Conservation (phyloP, 2,329 filamentous ascomycete genomes). For the Fusarium sp. region DNA sequence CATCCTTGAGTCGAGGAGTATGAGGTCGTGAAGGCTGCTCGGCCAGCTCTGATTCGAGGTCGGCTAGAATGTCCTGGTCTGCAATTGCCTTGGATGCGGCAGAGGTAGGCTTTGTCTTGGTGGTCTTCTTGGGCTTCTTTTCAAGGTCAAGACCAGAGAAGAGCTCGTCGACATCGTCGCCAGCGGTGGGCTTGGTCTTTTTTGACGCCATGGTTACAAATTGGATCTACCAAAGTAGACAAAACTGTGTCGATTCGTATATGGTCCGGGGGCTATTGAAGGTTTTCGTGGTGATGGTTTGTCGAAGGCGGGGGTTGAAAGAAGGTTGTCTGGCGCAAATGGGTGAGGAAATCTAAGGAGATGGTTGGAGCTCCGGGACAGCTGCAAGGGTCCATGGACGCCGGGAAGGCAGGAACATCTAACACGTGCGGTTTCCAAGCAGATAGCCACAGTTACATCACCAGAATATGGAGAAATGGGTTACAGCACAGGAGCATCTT, state of each 20-base stretch:
- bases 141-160: conserved; percentile 72
- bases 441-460: conserved; percentile 12
- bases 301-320: conserved; percentile 31
- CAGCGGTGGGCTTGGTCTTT: conserved; percentile 65
- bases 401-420: conserved; percentile 22
- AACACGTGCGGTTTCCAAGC: conserved; percentile 21
- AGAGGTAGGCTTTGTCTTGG: conserved; percentile 62
- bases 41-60: conserved; percentile 80
- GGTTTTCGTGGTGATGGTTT: conserved; percentile 21
- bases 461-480: not conserved
- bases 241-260: not conserved
- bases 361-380: conserved; percentile 37
- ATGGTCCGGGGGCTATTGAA: not conserved
- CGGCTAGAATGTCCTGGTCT: conserved; percentile 84
- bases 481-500: not conserved
- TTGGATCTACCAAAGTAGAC: not conserved
- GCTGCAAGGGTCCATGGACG: conserved; percentile 39
- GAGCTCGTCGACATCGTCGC: conserved; percentile 72
- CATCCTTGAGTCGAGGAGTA: conserved; percentile 79
- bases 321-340: conserved; percentile 40
- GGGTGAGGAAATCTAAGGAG: conserved; percentile 21
- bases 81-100: conserved; percentile 61
- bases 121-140: conserved; percentile 61
- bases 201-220: conserved; percentile 67
- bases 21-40: conserved; percentile 81